phyloP scores from a whole-genome alignment of 192 early-diverging fungal species.

The Coemansia sp. region DNA sequence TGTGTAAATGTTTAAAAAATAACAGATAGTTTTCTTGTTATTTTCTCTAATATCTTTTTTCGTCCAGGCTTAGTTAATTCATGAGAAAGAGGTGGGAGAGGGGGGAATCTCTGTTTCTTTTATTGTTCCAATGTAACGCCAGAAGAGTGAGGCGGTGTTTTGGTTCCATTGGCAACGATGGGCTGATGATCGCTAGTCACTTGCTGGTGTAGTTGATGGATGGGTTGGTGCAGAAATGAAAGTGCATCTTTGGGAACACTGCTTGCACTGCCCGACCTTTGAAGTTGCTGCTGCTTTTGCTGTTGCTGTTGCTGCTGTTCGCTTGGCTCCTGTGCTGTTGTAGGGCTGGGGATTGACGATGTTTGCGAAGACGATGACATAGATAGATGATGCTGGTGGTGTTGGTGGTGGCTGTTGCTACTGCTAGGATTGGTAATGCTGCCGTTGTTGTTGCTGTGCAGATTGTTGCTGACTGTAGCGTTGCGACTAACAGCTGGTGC shows the following conservation, averaged over 20 bases:
- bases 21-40: no score
- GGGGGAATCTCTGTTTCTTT: no score
- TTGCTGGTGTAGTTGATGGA: conserved; percentile 53
- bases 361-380: conserved; percentile 44
- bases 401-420: conserved; percentile 11
- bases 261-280: conserved; percentile 6
- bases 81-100: no score
- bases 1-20: no score
- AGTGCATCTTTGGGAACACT: conserved; percentile 45
- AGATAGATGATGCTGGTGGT: conserved; percentile 22
- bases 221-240: conserved; percentile 54
- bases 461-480: conserved; percentile 5
- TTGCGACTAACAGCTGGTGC: conserved; percentile 15
- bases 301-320: conserved; percentile 9
- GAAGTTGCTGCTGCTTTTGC: conserved; percentile 10
- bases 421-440: background rate
- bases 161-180: conserved; percentile 16
- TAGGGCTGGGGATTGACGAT: conserved; percentile 46
- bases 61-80: no score
- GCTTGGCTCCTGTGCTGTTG: conserved; percentile 13
- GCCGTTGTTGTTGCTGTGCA: conserved; percentile 12
- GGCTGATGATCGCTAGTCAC: conserved; percentile 17
- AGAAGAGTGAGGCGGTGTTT: conserved; percentile 34
- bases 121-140: conserved; percentile 44
- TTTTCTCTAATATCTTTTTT: no score